A percentile compares a stretch with the other conserved stretches of the same genome.
These are phyloP conservation scores for Hymenotorrendiella dingleyae DNA, from an alignment of 2,329 filamentous ascomycete species.

Conservation along the genomic window DNA sequence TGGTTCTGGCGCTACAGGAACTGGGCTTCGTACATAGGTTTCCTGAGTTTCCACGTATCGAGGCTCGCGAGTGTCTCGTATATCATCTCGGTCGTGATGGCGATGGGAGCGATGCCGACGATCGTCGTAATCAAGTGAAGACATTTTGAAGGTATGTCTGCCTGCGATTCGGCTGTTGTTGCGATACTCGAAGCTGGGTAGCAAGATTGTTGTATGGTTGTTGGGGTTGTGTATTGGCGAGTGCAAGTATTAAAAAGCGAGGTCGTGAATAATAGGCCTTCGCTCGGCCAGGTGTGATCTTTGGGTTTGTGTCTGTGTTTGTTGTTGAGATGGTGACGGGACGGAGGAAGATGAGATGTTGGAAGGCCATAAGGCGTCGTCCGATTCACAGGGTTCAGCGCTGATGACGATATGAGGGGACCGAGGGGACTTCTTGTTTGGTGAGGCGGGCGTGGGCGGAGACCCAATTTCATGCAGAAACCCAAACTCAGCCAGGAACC, in stretches of 20 bases:
- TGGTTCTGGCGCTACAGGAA: conserved; percentile 20
- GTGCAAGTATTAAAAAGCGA: not conserved
- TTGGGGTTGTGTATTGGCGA: not conserved
- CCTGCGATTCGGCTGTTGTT: not conserved
- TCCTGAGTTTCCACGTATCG: conserved; percentile 45
- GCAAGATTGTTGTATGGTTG: not conserved
- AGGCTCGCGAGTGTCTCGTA: conserved; percentile 37
- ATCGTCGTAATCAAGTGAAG: conserved; percentile 24
- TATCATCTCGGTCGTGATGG: conserved; percentile 25
- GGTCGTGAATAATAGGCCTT: not conserved
- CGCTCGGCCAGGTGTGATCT: not conserved
- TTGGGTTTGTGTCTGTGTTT: not conserved
- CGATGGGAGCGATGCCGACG: conserved; percentile 24
- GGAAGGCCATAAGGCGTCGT: too few relatives aligned
- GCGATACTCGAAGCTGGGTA: not conserved
- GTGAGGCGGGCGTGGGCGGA: not conserved
- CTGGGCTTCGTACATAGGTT: conserved; percentile 28
- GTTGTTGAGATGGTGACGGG: not conserved
- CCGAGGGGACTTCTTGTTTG: not conserved
- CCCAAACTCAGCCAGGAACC: not conserved
- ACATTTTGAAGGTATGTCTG: conserved; percentile 20
- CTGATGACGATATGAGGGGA: conserved; percentile 1
- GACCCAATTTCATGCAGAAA: too few relatives aligned
- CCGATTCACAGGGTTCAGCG: too few relatives aligned
- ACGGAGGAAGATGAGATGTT: not conserved